These are phyloP conservation scores for Exophiala mesophila DNA, from an alignment of 2,329 filamentous ascomycete species.

Conservation along the genomic window DNA sequence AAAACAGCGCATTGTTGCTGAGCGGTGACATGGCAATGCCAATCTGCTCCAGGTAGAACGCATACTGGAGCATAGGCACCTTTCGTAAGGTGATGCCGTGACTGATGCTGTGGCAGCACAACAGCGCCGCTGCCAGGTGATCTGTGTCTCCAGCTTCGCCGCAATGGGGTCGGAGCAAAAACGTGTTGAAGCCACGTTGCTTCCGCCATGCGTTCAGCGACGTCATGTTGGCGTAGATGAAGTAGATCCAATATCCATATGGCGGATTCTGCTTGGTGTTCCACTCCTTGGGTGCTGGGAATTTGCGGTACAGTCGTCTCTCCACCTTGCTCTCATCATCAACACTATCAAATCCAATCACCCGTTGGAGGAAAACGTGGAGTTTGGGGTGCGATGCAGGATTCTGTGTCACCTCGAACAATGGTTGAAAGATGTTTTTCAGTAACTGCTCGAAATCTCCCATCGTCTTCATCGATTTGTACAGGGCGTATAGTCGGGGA, in stretches of 20 bases:
- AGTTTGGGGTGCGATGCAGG: conserved; percentile 84
- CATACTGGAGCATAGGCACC: conserved; percentile 88
- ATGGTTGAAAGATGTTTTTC: conserved; percentile 82
- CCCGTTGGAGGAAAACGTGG: conserved; percentile 87
- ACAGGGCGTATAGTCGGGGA: conserved; percentile 90
- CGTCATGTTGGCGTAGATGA: conserved; percentile 87
- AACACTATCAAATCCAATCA: conserved; percentile 95
- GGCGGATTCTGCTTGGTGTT: conserved; percentile 90
- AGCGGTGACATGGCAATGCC: conserved; percentile 99
- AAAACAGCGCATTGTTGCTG: conserved; percentile 93
- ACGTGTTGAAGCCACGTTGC: conserved; percentile 90
- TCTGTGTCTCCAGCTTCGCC: conserved; percentile 96
- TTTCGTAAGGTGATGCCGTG: conserved; percentile 90
- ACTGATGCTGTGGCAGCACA: conserved; percentile 95
- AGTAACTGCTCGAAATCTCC: conserved; percentile 85
- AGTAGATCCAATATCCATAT: conserved; percentile 99
- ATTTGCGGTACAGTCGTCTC: conserved; percentile 89
- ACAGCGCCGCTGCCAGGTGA: conserved; percentile 82
- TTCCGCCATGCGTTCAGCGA: conserved; percentile 91
- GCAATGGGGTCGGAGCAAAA: conserved; percentile 86
- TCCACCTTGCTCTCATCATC: conserved; percentile 98
- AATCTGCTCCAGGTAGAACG: conserved; percentile 97
- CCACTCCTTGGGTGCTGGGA: conserved; percentile 85
- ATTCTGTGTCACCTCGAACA: conserved; percentile 90
- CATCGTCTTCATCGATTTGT: conserved; percentile 84